phyloP scores from a whole-genome alignment of 2,329 filamentous ascomycete species.

The Leptographium galeiforme region DNA sequence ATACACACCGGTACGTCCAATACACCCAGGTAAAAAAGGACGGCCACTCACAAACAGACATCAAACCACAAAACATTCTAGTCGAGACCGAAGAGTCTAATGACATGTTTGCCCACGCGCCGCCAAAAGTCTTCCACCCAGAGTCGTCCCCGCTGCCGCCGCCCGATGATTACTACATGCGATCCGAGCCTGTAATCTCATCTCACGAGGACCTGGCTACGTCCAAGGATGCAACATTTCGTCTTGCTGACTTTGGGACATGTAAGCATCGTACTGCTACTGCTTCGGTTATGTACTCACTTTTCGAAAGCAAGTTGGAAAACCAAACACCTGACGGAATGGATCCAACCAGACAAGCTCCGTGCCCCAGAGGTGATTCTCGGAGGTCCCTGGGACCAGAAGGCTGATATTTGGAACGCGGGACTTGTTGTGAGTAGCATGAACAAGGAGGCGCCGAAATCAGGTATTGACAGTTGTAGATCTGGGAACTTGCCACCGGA shows the following conservation, averaged over 20 bases:
- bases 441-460: background rate
- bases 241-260: conserved; percentile 1
- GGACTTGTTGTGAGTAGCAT: background rate
- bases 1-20: background rate
- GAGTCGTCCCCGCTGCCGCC: background rate
- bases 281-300: background rate
- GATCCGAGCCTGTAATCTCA: background rate
- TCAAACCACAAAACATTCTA: conserved; percentile 4
- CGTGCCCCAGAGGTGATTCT: conserved; percentile 3
- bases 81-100: background rate
- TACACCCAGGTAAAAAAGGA: background rate
- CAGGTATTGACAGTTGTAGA: background rate
- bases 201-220: background rate
- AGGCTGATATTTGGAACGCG: conserved; percentile 2
- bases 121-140: background rate
- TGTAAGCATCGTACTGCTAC: no score
- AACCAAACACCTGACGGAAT: background rate
- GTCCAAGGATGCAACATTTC: background rate
- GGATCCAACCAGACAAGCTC: conserved; percentile 4
- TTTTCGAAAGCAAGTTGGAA: background rate
- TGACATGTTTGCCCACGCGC: background rate
- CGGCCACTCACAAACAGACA: background rate
- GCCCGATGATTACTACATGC: conserved; percentile 1
- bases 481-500: conserved; percentile 1
- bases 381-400: background rate